These are phyloP conservation scores for Rhodotorula diobovata DNA, from an alignment of 768 basidiomycete species.

Conservation along the genomic window DNA sequence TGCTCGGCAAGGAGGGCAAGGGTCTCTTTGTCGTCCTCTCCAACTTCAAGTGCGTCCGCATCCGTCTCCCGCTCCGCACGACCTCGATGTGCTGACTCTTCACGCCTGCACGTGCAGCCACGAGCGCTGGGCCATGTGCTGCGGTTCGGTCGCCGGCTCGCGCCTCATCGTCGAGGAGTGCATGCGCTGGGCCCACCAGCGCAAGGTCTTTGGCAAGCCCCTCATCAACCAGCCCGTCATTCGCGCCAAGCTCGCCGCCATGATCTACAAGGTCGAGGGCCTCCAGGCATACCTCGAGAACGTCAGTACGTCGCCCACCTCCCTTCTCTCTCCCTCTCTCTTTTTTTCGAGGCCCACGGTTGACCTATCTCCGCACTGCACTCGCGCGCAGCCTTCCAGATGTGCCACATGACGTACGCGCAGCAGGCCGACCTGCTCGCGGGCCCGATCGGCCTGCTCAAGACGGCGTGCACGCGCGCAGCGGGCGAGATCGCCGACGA, in stretches of 20 bases:
- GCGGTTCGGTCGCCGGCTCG: slow-evolving; percentile 26
- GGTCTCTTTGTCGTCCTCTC: slow-evolving; percentile 42
- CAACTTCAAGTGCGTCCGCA: slow-evolving; percentile 40
- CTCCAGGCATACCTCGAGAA: slow-evolving; percentile 78
- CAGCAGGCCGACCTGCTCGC: slow-evolving; percentile 38
- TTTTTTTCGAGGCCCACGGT: background rate
- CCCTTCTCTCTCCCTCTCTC: slow-evolving; percentile 45
- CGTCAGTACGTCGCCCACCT: slow-evolving; percentile 55
- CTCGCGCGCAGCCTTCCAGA: slow-evolving; percentile 23
- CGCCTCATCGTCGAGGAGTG: slow-evolving; percentile 33
- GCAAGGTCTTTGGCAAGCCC: slow-evolving; percentile 37
- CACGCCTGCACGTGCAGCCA: background rate
- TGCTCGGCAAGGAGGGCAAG: slow-evolving; percentile 44
- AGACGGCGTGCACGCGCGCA: slow-evolving; percentile 26
- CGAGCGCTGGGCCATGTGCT: slow-evolving; percentile 41
- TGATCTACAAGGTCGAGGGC: slow-evolving; percentile 67
- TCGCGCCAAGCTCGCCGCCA: slow-evolving; percentile 39
- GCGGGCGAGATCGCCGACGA: slow-evolving; percentile 51
- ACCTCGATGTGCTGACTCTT: background rate
- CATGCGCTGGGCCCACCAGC: slow-evolving; percentile 40
- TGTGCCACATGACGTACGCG: slow-evolving; percentile 35
- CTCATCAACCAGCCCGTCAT: slow-evolving; percentile 38
- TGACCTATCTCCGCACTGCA: background rate
- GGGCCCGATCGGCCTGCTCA: slow-evolving; percentile 38
- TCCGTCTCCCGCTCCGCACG: background rate